These are phyloP conservation scores for Xylaria sp. DNA, from an alignment of 2,329 filamentous ascomycete species.

Conservation along the genomic window DNA sequence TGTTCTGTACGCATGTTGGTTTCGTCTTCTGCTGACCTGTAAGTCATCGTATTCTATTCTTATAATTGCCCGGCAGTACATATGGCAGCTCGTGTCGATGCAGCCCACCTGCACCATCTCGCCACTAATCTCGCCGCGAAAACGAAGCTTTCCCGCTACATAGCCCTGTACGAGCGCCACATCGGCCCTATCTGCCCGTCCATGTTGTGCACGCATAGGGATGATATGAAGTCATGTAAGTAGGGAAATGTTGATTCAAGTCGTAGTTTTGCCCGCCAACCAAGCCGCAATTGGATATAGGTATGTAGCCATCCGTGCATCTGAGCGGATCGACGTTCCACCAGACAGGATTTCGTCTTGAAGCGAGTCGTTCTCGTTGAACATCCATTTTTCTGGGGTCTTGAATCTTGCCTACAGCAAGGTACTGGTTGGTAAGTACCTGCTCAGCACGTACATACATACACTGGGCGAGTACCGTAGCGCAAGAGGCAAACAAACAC, in stretches of 20 bases:
- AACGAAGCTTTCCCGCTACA: constrained; percentile 11
- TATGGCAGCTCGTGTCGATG: constrained; percentile 30
- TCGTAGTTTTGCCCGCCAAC: constrained; percentile 19
- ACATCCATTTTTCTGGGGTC: not conserved
- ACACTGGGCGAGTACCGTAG: not conserved
- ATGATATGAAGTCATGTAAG: too few relatives aligned
- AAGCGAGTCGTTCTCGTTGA: constrained; percentile 13
- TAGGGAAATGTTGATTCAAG: constrained; percentile 12
- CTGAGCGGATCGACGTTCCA: constrained; percentile 21
- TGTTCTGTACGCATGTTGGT: not conserved
- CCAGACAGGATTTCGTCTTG: constrained; percentile 20
- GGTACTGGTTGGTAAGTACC: not conserved
- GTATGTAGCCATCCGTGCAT: not conserved
- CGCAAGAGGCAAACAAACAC: constrained; percentile 12
- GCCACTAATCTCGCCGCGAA: constrained; percentile 20
- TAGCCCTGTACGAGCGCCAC: constrained; percentile 9
- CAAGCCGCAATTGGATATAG: not conserved
- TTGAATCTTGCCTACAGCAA: not conserved
- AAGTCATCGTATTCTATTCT: constrained; percentile 15
- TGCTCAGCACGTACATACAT: not conserved
- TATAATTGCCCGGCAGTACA: not conserved
- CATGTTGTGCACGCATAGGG: not conserved
- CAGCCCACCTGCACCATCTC: constrained; percentile 22
- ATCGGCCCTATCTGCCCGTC: not conserved
- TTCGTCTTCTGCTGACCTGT: constrained; percentile 2